Conservation (phyloP, 1,284 basidiomycete species). For the Tylopilus orsonianus region DNA sequence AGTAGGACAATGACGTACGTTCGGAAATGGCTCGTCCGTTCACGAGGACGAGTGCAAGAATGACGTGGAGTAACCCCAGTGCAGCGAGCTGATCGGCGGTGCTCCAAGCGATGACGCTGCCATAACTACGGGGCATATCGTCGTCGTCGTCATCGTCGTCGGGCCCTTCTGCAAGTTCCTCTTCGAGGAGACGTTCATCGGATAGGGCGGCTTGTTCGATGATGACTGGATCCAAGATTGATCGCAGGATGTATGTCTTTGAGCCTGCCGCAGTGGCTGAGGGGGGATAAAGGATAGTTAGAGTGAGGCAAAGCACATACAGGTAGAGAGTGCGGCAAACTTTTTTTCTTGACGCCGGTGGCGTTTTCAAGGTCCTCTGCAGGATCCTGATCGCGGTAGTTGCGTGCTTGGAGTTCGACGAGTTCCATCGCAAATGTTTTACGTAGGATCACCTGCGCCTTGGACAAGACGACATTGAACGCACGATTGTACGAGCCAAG, state of each 20-base stretch:
- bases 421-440: slow-evolving; percentile 74
- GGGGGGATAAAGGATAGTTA: neutral
- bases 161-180: slow-evolving; percentile 49
- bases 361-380: slow-evolving; percentile 48
- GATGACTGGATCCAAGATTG: slow-evolving; percentile 52
- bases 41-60: slow-evolving; percentile 71
- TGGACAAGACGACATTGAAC: slow-evolving; percentile 57
- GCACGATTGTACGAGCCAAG: slow-evolving; percentile 54
- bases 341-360: slow-evolving; percentile 57
- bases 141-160: slow-evolving; percentile 42
- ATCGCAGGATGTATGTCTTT: slow-evolving; percentile 76
- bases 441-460: slow-evolving; percentile 58
- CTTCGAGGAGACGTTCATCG: slow-evolving; percentile 55
- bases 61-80: slow-evolving; percentile 65
- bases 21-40: slow-evolving; percentile 67
- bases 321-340: slow-evolving; percentile 23
- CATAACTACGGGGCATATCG: slow-evolving; percentile 45
- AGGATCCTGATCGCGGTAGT: slow-evolving; percentile 49
- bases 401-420: slow-evolving; percentile 67
- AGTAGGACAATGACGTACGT: slow-evolving; percentile 42
- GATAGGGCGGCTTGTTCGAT: slow-evolving; percentile 58
- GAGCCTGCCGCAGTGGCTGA: slow-evolving; percentile 56
- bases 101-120: slow-evolving; percentile 71
- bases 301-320: neutral
- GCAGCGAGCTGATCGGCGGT: slow-evolving; percentile 59